These are phyloP conservation scores for Blastocystis sp. DNA, from an alignment of 352 stramenopile species.

Conservation along the genomic window DNA sequence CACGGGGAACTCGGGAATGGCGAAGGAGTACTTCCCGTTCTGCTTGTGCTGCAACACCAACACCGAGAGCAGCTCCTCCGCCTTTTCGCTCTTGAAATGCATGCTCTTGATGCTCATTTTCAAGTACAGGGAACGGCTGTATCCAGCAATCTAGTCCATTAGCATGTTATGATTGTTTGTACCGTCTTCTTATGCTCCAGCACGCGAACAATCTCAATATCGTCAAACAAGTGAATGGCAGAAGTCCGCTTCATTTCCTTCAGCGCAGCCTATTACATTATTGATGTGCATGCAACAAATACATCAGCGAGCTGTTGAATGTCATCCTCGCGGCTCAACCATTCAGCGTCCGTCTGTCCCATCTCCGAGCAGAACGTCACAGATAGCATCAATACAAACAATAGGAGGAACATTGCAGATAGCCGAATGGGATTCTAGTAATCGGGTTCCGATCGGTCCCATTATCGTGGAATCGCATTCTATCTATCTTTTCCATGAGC, in stretches of 20 bases:
- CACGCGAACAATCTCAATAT: constrained; percentile 1
- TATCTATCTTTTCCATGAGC: background rate
- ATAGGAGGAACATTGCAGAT: background rate
- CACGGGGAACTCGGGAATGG: constrained; percentile 9
- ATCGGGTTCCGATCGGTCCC: background rate
- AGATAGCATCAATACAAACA: background rate
- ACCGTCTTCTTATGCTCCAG: constrained; percentile 25
- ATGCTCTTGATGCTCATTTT: constrained; percentile 1
- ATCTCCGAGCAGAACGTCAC: background rate
- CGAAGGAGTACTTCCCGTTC: constrained; percentile 48
- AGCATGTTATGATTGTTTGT: background rate
- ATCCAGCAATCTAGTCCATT: constrained; percentile 33
- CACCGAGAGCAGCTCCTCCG: background rate
- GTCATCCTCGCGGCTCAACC: constrained; percentile 2
- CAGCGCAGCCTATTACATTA: constrained; percentile 22
- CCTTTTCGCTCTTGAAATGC: constrained; percentile 39
- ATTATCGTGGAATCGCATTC: background rate
- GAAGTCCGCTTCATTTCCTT: constrained; percentile 41
- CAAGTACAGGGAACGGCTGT: constrained; percentile 5
- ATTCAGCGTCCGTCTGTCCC: background rate
- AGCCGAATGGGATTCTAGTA: background rate
- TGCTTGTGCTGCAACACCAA: constrained; percentile 31
- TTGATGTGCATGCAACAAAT: background rate
- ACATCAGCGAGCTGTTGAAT: background rate
- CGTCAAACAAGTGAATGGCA: constrained; percentile 35